These are phyloP conservation scores for Ceratobasidium sp. DNA, from an alignment of 1,284 basidiomycete species.

Conservation along the genomic window DNA sequence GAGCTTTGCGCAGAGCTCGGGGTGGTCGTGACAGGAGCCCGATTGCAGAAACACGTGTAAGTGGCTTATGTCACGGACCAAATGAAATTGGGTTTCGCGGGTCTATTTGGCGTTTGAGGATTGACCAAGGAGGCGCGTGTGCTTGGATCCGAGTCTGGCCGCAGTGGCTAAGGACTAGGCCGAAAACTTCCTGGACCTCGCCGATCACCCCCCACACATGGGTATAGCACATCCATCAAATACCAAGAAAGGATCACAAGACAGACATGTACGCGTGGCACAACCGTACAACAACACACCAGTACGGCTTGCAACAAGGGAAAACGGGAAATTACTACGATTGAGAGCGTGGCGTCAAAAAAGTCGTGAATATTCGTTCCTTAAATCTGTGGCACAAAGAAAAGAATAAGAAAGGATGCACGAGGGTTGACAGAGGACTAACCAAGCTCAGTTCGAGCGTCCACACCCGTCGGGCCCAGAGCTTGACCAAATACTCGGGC, in stretches of 20 bases:
- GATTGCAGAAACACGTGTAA: constrained; percentile 40
- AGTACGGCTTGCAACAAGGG: background rate
- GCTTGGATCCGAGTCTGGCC: too few species aligned
- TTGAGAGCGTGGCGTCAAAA: background rate
- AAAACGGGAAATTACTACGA: constrained; percentile 2
- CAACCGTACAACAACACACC: constrained; percentile 10
- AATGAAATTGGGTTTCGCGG: background rate
- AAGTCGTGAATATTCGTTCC: background rate
- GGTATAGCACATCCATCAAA: constrained; percentile 23
- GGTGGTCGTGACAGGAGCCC: constrained; percentile 36
- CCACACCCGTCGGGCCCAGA: constrained; percentile 99
- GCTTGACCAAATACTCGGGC: constrained; percentile 70
- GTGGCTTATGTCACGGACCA: constrained; percentile 20
- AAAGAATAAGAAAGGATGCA: background rate
- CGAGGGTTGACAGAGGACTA: constrained; percentile 54
- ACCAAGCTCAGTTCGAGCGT: constrained; percentile 96
- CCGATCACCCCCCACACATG: too few species aligned
- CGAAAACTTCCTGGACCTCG: too few species aligned
- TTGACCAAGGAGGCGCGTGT: too few species aligned
- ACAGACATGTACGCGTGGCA: background rate
- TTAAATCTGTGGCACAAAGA: background rate
- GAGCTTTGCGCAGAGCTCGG: constrained; percentile 25
- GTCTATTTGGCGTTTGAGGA: too few species aligned
- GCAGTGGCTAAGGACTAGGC: too few species aligned
- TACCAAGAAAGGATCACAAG: constrained; percentile 2